Evolutionary conservation across 768 basidiomycete genomes (phyloP).

Genomic region (Trametopsis cervina): DNA sequence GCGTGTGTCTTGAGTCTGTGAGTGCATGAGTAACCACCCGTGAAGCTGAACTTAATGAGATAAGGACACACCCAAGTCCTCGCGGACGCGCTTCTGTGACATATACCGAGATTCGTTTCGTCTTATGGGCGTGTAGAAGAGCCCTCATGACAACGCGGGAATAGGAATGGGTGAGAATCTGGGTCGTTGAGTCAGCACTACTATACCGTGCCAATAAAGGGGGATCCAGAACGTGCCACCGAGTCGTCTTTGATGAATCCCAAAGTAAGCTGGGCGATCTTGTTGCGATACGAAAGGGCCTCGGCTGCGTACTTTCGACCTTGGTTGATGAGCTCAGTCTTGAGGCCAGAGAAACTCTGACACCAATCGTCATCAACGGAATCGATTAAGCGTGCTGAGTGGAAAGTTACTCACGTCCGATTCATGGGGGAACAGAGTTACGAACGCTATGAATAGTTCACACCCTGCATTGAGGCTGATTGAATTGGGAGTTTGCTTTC

Average conservation of each 20-base stretch:
- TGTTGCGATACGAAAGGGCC: slow-evolving; percentile 79
- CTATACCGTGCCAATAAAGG: neutral
- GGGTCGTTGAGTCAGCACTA: neutral
- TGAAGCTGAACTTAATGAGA: slow-evolving; percentile 3
- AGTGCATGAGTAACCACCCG: neutral
- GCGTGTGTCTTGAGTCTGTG: slow-evolving; percentile 89
- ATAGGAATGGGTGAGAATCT: slow-evolving; percentile 97
- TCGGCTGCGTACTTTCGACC: slow-evolving; percentile 71
- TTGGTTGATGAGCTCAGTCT: slow-evolving; percentile 75
- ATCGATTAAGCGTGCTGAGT: slow-evolving; percentile 10
- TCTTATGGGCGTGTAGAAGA: slow-evolving; percentile 80
- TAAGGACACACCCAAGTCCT: slow-evolving; percentile 66
- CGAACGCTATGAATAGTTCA: slow-evolving; percentile 86
- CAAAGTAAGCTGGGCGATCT: slow-evolving; percentile 84
- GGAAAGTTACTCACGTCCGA: slow-evolving; percentile 48
- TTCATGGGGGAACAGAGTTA: slow-evolving; percentile 78
- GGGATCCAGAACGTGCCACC: slow-evolving; percentile 42
- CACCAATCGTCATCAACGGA: slow-evolving; percentile 8
- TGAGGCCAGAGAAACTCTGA: slow-evolving; percentile 80
- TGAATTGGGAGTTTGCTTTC: slow-evolving; percentile 59
- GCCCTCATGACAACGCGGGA: slow-evolving; percentile 94
- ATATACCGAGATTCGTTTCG: slow-evolving; percentile 93
- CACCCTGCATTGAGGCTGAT: slow-evolving; percentile 86
- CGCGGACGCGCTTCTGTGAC: slow-evolving; percentile 94
- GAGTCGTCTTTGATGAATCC: slow-evolving; percentile 95